phyloP scores from a whole-genome alignment of 2,329 filamentous ascomycete genomes.

The Colletotrichum orbiculare region DNA sequence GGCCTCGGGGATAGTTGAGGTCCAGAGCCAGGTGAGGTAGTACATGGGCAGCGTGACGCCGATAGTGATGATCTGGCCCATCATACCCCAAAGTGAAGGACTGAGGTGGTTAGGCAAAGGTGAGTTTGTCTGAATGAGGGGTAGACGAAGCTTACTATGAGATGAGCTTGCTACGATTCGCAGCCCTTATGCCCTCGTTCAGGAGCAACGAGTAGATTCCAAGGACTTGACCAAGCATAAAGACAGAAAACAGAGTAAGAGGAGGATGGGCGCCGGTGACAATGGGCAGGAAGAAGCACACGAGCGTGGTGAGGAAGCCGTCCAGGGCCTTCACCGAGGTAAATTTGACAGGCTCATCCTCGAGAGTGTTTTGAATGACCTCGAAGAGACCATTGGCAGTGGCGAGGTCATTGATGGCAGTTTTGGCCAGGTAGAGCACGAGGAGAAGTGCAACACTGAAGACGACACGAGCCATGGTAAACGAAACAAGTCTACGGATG shows the following conservation, averaged over 20 bases:
- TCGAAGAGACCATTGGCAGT: conserved; percentile 18
- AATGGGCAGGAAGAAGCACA: conserved; percentile 38
- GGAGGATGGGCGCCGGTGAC: conserved; percentile 31
- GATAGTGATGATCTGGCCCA: conserved; percentile 40
- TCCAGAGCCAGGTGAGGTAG: conserved; percentile 39
- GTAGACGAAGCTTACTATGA: conserved; percentile 31
- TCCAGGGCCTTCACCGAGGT: conserved; percentile 39
- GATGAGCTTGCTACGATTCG: conserved; percentile 38
- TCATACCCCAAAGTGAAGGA: conserved; percentile 38
- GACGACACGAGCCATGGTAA: conserved; percentile 12
- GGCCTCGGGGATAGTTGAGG: conserved; percentile 36
- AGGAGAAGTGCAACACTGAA: conserved; percentile 12
- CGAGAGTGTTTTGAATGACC: neutral
- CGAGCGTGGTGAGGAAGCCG: conserved; percentile 32
- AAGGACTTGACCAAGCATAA: conserved; percentile 39
- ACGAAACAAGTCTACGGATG: no score
- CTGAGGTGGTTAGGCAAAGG: conserved; percentile 16
- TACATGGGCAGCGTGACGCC: conserved; percentile 41
- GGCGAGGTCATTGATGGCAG: conserved; percentile 24
- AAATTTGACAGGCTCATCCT: conserved; percentile 26
- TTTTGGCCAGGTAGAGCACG: conserved; percentile 29
- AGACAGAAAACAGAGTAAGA: conserved; percentile 37
- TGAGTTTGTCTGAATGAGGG: neutral
- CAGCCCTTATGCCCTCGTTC: conserved; percentile 38
- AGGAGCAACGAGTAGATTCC: conserved; percentile 38